A percentile compares a stretch with the other conserved stretches of the same genome.
Conservation (phyloP, 306 rosid species). For the Bauhinia variegata region DNA sequence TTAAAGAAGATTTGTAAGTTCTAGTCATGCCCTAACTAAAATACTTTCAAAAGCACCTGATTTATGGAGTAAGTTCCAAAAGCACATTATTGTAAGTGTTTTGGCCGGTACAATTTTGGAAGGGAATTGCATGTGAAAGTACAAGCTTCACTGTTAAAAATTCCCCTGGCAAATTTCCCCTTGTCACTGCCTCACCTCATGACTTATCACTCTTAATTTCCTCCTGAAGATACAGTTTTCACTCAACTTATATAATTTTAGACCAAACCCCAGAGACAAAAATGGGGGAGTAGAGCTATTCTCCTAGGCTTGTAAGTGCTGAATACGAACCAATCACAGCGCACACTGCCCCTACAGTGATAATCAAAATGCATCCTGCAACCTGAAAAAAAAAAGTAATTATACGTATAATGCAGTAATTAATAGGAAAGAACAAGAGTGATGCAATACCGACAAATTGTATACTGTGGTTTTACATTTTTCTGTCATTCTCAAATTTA, state of each 20-base stretch:
- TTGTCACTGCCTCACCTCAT: neutral
- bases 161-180: neutral
- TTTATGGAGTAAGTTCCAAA: no score
- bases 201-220: neutral
- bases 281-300: neutral
- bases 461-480: no score
- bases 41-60: no score
- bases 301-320: constrained; percentile 37
- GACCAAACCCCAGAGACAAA: neutral
- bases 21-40: no score
- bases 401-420: neutral
- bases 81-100: no score
- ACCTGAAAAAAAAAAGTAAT: constrained; percentile 43
- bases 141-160: neutral
- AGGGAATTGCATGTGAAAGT: neutral
- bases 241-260: neutral
- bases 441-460: no score
- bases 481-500: no score
- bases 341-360: constrained; percentile 42
- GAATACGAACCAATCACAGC: constrained; percentile 53
- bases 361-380: constrained; percentile 46
- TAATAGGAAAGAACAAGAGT: neutral
- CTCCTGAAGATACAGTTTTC: neutral
- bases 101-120: neutral
- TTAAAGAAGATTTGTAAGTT: no score